These are phyloP conservation scores for Botryotinia calthae DNA, from an alignment of 2,329 filamentous ascomycete species.

Conservation along the genomic window DNA sequence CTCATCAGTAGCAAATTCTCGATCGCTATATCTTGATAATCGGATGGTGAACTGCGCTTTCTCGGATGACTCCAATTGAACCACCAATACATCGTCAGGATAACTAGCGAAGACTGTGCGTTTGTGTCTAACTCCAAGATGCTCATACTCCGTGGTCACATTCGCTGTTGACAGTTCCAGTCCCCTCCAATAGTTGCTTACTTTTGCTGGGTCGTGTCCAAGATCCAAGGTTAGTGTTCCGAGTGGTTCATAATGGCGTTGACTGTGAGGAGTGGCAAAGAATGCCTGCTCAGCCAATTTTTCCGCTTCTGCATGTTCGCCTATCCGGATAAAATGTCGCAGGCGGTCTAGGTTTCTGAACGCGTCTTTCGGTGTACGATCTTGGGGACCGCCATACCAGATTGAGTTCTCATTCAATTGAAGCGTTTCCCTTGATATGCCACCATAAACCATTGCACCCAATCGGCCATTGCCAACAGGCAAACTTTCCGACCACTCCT, in stretches of 20 bases:
- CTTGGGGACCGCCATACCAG: slow-evolving; percentile 47
- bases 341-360: slow-evolving; percentile 41
- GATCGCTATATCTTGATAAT: slow-evolving; percentile 42
- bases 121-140: slow-evolving; percentile 36
- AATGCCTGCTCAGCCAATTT: slow-evolving; percentile 44
- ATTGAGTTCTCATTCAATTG: slow-evolving; percentile 50
- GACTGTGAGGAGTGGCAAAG: slow-evolving; percentile 46
- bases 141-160: slow-evolving; percentile 40
- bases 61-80: slow-evolving; percentile 33
- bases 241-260: slow-evolving; percentile 48
- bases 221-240: slow-evolving; percentile 44
- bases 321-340: slow-evolving; percentile 43
- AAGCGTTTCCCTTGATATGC: slow-evolving; percentile 44
- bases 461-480: slow-evolving; percentile 50
- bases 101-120: slow-evolving; percentile 43
- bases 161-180: slow-evolving; percentile 41
- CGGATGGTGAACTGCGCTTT: slow-evolving; percentile 33
- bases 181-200: slow-evolving; percentile 32
- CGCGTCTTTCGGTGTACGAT: slow-evolving; percentile 44
- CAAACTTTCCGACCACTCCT: slow-evolving; percentile 42
- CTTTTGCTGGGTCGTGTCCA: slow-evolving; percentile 36
- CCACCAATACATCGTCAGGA: slow-evolving; percentile 42
- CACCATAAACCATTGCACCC: slow-evolving; percentile 46
- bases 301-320: slow-evolving; percentile 44
- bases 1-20: slow-evolving; percentile 44